Base-by-base conservation (phyloP, 208 protist genomes). In the Crithidia thermophila region DNA sequence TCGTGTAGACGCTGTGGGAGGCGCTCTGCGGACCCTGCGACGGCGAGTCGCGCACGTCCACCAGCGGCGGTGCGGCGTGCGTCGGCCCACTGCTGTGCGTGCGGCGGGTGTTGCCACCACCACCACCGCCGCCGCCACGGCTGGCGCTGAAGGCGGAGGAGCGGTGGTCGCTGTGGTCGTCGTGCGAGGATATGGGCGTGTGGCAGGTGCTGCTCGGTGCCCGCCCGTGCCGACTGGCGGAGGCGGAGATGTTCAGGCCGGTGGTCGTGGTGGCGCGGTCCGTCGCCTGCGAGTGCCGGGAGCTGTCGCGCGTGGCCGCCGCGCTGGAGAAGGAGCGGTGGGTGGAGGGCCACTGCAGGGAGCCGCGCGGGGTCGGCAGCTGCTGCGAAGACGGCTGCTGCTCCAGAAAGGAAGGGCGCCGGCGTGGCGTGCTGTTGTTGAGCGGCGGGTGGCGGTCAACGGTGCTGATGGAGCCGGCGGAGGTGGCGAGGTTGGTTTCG, bases 271-370 rank as follows among this genome's bases (percentile, higher is more conserved):
- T 69, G n/a, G 46, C 20, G 1, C 31, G 47, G 33, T 70, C 63
- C 1, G 62, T 28, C 7, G 56, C 30, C 58, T 70, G 64, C 33
- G 75, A 71, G 58, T 75, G 67, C 25, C 75, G 50, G 13, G 75
- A 77, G 69, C 68, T 81, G 57, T 81, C 75, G 28, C 75, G 63
- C 16, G 69, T 77, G n/a, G 64, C 75, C 11, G 68, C 46, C 11
- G 70, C 55, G 43, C 75, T 81, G 63, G 69, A 77, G 58, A 64
- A 61, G 34, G 75, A 81, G 49, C 75, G 75, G 57, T 72, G 75
- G n/a, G 64, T 67, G 14, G 75, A 81, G 7, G 75, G 75, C 75
- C 75, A 81, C 43, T 76, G 72, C 72, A 78, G 49, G 20, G 72
- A 78, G 21, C 59, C 72, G 34, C 58, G 57, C 14, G 60, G 65